Conservation (phyloP, 768 basidiomycete species). For the Auriscalpium microsporum region DNA sequence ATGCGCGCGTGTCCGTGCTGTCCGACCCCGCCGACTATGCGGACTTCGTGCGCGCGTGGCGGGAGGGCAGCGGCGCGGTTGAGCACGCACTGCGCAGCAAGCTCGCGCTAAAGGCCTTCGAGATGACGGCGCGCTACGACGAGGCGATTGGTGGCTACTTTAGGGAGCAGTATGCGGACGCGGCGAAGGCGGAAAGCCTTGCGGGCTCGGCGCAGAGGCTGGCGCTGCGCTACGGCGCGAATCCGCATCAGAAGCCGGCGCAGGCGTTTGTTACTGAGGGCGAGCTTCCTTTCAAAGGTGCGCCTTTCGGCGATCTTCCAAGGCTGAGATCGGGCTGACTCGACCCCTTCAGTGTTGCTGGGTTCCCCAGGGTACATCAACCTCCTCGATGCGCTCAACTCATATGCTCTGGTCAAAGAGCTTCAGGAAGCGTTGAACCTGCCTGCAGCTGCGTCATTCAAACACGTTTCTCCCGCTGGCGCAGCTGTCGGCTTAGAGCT, state of each 20-base stretch:
- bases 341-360: conserved; percentile 54
- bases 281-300: conserved; percentile 90
- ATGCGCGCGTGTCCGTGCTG: conserved; percentile 82
- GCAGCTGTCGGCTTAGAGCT: conserved; percentile 87
- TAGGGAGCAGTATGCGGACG: conserved; percentile 87
- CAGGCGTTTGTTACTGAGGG: conserved; percentile 90
- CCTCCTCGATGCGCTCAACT: conserved; percentile 93
- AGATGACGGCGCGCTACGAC: conserved; percentile 92
- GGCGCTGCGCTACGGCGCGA: conserved; percentile 88
- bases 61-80: conserved; percentile 64
- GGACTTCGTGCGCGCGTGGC: conserved; percentile 73
- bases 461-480: conserved; percentile 98
- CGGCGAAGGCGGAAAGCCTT: conserved; percentile 57
- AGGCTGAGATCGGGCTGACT: neutral
- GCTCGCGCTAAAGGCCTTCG: conserved; percentile 93
- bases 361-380: conserved; percentile 99
- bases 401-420: conserved; percentile 92
- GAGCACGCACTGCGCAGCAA: conserved; percentile 62
- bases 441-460: conserved; percentile 97
- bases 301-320: neutral
- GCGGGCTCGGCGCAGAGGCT: conserved; percentile 74
- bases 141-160: conserved; percentile 95
- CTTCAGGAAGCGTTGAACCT: conserved; percentile 78
- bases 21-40: conserved; percentile 86
- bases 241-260: conserved; percentile 98